Evolutionary conservation across 176 grass and related monocot species (phyloP).

Genomic region (Carex cristatella): DNA sequence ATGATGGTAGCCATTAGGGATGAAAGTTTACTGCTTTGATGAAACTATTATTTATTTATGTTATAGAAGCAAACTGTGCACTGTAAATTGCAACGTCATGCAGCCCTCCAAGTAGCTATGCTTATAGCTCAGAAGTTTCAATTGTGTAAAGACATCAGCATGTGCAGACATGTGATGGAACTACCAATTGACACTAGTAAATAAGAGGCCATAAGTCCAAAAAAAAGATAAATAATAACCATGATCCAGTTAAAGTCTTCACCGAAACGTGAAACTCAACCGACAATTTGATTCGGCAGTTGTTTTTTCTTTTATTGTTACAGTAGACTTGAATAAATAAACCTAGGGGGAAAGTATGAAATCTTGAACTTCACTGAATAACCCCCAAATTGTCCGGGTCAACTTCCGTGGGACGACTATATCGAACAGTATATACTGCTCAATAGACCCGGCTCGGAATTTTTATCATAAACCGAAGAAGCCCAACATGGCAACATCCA

Average conservation of each 20-base stretch:
- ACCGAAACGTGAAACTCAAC: not conserved
- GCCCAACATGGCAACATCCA: not conserved
- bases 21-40: not conserved
- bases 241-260: not conserved
- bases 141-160: not conserved
- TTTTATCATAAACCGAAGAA: not conserved
- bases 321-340: not conserved
- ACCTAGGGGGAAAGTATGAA: not conserved
- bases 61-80: not conserved
- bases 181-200: not conserved
- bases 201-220: not conserved
- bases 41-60: not conserved
- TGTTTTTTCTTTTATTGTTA: not conserved
- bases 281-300: not conserved
- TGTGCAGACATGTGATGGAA: constrained; percentile 6
- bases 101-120: not conserved
- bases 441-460: not conserved
- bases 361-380: not conserved
- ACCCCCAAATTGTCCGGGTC: not conserved
- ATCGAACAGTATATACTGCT: not conserved
- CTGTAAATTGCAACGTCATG: not conserved
- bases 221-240: not conserved
- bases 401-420: not conserved
- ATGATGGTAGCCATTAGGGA: not conserved
- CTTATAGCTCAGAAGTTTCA: not conserved